A percentile compares a stretch with the other conserved stretches of the same genome.
Evolutionary conservation across 345 rosid genomes (phyloP).

Genomic region (Aquilaria yunnanensis): DNA sequence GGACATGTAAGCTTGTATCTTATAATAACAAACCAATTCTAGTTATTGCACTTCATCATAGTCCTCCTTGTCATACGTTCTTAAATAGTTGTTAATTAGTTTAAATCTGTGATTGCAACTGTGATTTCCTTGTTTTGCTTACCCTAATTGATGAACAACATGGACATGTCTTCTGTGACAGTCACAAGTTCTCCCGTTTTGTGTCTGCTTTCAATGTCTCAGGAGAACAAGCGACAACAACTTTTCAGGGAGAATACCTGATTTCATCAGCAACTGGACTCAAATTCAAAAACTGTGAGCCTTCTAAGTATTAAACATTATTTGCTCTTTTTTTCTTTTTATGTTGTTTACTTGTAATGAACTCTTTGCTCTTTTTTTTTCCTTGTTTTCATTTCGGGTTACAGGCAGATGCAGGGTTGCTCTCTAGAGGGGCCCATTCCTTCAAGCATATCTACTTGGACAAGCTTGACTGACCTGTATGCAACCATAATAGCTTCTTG

Average conservation of each 20-base stretch:
- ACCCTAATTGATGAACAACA: too few species aligned
- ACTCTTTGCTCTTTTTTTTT: too few species aligned
- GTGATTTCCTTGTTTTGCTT: too few species aligned
- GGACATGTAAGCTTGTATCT: slow-evolving; percentile 55
- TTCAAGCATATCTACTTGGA: slow-evolving; percentile 53
- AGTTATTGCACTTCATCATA: too few species aligned
- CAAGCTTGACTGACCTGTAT: slow-evolving; percentile 69
- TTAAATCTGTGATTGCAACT: too few species aligned
- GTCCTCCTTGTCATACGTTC: too few species aligned
- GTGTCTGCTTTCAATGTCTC: slow-evolving; percentile 4
- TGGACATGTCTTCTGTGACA: too few species aligned
- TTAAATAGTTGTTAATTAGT: too few species aligned
- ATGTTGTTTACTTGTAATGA: too few species aligned
- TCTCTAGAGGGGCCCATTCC: slow-evolving; percentile 79
- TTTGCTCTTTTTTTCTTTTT: background rate
- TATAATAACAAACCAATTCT: too few species aligned
- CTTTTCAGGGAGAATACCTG: slow-evolving; percentile 66
- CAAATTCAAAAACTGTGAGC: slow-evolving; percentile 62
- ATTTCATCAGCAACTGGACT: slow-evolving; percentile 57
- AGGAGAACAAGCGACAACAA: slow-evolving; percentile 80
- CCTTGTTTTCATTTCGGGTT: background rate
- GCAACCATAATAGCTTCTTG: slow-evolving; percentile 14
- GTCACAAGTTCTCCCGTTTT: too few species aligned
- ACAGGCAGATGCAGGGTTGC: slow-evolving; percentile 76
- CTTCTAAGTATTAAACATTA: background rate